These are phyloP conservation scores for Epichloe hybrida DNA, from an alignment of 2,329 filamentous ascomycete species.

Conservation along the genomic window DNA sequence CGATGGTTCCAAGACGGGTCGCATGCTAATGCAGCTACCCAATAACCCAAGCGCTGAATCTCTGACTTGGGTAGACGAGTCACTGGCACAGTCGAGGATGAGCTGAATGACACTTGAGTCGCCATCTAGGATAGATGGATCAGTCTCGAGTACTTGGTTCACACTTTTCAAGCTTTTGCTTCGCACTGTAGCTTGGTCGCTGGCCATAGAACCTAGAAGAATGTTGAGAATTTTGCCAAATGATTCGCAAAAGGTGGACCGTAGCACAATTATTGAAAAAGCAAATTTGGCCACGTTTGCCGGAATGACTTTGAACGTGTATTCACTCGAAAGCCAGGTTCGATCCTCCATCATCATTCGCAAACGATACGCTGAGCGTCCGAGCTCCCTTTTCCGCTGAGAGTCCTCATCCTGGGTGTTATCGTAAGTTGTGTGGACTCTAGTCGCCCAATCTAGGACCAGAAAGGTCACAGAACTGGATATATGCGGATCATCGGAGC, in stretches of 20 bases:
- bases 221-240: conserved; percentile 70
- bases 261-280: conserved; percentile 64
- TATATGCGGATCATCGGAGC: conserved; percentile 60
- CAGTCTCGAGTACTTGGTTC: conserved; percentile 80
- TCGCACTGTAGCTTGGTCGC: conserved; percentile 82
- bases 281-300: conserved; percentile 62
- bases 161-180: conserved; percentile 88
- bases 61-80: conserved; percentile 77
- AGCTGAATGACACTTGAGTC: conserved; percentile 61
- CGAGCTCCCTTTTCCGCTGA: conserved; percentile 41
- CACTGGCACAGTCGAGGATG: conserved; percentile 65
- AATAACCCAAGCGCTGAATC: conserved; percentile 81
- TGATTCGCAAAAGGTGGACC: conserved; percentile 72
- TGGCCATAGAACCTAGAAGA: conserved; percentile 70
- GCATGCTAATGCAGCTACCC: conserved; percentile 72
- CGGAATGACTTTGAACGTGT: conserved; percentile 54
- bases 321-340: conserved; percentile 53
- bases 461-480: conserved; percentile 65
- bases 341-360: conserved; percentile 64
- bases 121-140: conserved; percentile 75
- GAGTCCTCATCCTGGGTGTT: conserved; percentile 38
- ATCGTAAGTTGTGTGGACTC: conserved; percentile 45
- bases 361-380: conserved; percentile 49
- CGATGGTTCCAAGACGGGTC: conserved; percentile 61
- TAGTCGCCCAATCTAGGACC: conserved; percentile 64